Conservation (phyloP, 371 early-diverging fungal genomes). For the Mucor saturninus region DNA sequence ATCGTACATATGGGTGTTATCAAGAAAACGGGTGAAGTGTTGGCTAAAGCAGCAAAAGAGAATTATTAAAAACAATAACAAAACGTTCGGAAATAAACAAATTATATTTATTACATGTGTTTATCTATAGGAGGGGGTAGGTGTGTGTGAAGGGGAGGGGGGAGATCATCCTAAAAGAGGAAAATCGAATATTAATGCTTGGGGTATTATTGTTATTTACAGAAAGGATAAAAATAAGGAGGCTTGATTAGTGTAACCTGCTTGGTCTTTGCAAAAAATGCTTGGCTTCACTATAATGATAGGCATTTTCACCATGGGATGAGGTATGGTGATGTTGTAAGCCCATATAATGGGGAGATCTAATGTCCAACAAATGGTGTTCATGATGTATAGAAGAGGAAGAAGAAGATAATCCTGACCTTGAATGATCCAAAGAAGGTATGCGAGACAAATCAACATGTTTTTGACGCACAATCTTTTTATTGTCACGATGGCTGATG, state of each 20-base stretch:
- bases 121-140: no score
- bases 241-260: constrained; percentile 6
- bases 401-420: constrained; percentile 44
- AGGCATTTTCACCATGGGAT: constrained; percentile 3
- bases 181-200: not conserved
- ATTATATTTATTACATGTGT: no score
- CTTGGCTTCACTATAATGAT: not conserved
- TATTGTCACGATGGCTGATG: constrained; percentile 22
- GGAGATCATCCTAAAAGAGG: not conserved
- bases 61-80: constrained; percentile 23
- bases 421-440: constrained; percentile 27
- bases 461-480: constrained; percentile 23
- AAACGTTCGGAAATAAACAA: not conserved
- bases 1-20: constrained; percentile 79
- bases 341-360: constrained; percentile 45
- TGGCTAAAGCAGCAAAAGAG: constrained; percentile 36
- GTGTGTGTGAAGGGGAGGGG: no score
- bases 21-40: constrained; percentile 36
- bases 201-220: not conserved
- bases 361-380: constrained; percentile 24
- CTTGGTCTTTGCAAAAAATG: constrained; percentile 2
- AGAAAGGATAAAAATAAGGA: not conserved
- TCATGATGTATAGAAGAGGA: constrained; percentile 39
- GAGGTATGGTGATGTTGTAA: not conserved
- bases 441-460: constrained; percentile 28